These are phyloP conservation scores for Stephania yunnanensis DNA, from an alignment of 164 flowering plant species.

Conservation along the genomic window DNA sequence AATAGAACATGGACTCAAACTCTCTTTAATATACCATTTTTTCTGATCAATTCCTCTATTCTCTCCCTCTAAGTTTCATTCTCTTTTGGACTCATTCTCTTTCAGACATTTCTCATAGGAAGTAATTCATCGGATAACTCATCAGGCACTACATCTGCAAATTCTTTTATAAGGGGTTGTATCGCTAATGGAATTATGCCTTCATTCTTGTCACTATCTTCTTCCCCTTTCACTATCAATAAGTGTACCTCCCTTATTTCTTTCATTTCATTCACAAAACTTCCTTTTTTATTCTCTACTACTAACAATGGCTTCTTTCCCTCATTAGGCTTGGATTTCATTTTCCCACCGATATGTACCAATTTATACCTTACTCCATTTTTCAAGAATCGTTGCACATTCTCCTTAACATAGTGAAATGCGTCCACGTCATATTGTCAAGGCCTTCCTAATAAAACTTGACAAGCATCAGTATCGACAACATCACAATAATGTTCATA, in stretches of 20 bases:
- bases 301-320: no score
- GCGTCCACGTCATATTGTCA: neutral
- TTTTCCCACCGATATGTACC: neutral
- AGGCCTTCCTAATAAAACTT: neutral
- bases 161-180: no score
- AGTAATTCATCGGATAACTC: no score
- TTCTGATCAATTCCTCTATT: neutral
- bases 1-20: neutral
- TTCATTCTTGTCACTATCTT: no score
- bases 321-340: neutral
- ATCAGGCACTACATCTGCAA: no score
- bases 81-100: neutral
- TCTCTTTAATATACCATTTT: neutral
- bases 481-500: neutral
- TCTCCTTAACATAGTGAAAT: neutral
- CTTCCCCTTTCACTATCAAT: no score
- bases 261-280: no score
- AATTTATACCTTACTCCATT: neutral
- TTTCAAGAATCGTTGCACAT: neutral
- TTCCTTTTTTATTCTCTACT: no score
- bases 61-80: neutral
- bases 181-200: no score
- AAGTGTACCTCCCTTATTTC: no score
- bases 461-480: neutral
- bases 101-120: no score